phyloP scores from a whole-genome alignment of 2,329 filamentous ascomycete genomes.

The Penicillium palitans region DNA sequence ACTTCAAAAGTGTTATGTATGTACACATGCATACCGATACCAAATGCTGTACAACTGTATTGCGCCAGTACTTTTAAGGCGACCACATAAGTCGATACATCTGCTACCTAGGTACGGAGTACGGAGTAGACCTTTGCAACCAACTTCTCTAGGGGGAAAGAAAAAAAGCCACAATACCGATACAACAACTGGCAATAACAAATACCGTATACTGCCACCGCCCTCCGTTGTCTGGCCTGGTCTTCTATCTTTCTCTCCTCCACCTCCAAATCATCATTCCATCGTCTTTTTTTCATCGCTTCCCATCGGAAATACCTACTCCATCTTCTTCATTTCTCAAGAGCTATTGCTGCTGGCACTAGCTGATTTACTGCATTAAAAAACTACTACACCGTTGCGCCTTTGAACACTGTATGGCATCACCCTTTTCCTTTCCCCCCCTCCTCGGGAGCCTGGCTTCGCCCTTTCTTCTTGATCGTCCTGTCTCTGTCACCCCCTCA shows the following conservation, averaged over 20 bases:
- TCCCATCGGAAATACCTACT: constrained; percentile 21
- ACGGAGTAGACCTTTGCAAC: neutral
- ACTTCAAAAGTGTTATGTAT: neutral
- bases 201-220: constrained; percentile 24
- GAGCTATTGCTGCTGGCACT: constrained; percentile 23
- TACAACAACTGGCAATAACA: constrained; percentile 7
- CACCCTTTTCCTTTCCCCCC: constrained; percentile 31
- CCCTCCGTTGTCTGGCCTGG: constrained; percentile 27
- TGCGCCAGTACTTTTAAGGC: neutral
- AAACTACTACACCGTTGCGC: constrained; percentile 28
- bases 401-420: constrained; percentile 34
- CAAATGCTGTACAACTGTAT: neutral
- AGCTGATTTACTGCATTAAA: constrained; percentile 19
- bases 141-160: constrained; percentile 1
- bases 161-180: constrained; percentile 9
- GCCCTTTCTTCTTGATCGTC: constrained; percentile 32
- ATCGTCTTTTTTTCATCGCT: constrained; percentile 26
- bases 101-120: neutral
- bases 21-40: neutral
- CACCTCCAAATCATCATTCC: constrained; percentile 26
- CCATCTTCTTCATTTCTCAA: constrained; percentile 22
- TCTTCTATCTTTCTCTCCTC: constrained; percentile 24
- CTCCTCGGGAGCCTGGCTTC: constrained; percentile 31
- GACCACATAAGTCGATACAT: neutral
- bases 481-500: constrained; percentile 13